Base-by-base conservation (phyloP, 768 basidiomycete genomes). In the Lactifluus pinguis region DNA sequence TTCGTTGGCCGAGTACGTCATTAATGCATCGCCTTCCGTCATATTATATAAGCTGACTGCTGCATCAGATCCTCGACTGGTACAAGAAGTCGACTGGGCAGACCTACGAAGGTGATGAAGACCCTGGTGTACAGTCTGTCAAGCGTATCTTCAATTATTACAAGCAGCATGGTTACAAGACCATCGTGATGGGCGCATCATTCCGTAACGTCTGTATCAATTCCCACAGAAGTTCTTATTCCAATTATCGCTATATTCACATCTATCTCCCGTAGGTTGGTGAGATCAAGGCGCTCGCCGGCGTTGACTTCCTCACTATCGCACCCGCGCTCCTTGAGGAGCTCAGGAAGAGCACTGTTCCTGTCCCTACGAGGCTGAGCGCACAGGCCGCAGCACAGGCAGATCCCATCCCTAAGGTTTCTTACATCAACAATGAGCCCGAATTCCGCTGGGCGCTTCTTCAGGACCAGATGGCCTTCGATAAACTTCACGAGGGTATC, bases 101-200 rank as follows among this genome's bases (percentile, higher is more conserved):
- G 79, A 81, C 78, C 71, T 98, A 94, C 80, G 83, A 85, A 67
- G 93, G 92, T 53, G 92, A 91, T 65, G 83, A 86, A 49, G 95
- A 98, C 79, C 95, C 95, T 11, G 95, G 97, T 79, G 97, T 99
- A 68, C 75, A 85, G 74, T 94, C 91, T 45, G 97, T 99, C 64
- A 87, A 91, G 80, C 89, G 82, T 76, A 99, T 99, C 79, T 99
- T 87, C 85, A 91, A 95, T 81, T 98, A 94, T 76, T 99, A 99
- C 85, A 98, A 98, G 83, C 94, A 97, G 73, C 84, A 98, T 77
- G 82, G 83, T 62, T 98, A 99, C 84, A 92, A 94, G 70, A 99
- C 97, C 68, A 98, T 99, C 76, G 95, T 98, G 74, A 98, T 98
- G 97, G 97, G 95, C 72, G 97, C 97, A 61, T 95, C 93, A 36